Evolutionary conservation across 2,329 filamentous ascomycete species (phyloP).

Genomic region (Alternaria burnsii): DNA sequence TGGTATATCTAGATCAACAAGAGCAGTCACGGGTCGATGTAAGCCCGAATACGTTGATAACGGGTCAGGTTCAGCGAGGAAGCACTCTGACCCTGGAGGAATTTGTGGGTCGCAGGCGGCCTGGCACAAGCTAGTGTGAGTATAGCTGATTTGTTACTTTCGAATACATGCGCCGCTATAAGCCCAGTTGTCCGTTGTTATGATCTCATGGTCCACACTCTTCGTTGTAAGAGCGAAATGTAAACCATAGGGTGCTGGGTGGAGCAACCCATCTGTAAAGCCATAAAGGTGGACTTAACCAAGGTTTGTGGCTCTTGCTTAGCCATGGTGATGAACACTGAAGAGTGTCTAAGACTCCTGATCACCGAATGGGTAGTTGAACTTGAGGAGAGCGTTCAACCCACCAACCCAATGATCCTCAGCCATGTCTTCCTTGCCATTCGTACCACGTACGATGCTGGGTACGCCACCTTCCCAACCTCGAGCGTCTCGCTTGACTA

Average conservation of each 20-base stretch:
- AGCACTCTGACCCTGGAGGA: neutral
- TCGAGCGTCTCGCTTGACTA: conserved; percentile 61
- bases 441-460: conserved; percentile 77
- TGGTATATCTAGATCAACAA: neutral
- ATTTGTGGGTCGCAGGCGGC: neutral
- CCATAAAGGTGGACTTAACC: neutral
- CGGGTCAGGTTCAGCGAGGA: neutral
- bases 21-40: neutral
- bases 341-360: conserved; percentile 32
- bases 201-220: neutral
- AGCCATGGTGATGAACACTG: neutral
- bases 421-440: conserved; percentile 53
- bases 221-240: neutral
- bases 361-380: conserved; percentile 93
- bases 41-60: neutral
- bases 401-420: conserved; percentile 98
- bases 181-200: neutral
- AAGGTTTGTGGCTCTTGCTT: neutral
- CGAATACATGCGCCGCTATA: neutral
- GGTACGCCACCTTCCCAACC: conserved; percentile 83
- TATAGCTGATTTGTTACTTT: neutral
- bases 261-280: neutral
- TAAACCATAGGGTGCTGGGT: too few species aligned
- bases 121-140: neutral
- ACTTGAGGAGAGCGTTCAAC: conserved; percentile 91